A percentile compares a stretch with the other conserved stretches of the same genome.
phyloP scores from a whole-genome alignment of 495 filamentous ascomycete species.

The Wilcoxina mikolae region DNA sequence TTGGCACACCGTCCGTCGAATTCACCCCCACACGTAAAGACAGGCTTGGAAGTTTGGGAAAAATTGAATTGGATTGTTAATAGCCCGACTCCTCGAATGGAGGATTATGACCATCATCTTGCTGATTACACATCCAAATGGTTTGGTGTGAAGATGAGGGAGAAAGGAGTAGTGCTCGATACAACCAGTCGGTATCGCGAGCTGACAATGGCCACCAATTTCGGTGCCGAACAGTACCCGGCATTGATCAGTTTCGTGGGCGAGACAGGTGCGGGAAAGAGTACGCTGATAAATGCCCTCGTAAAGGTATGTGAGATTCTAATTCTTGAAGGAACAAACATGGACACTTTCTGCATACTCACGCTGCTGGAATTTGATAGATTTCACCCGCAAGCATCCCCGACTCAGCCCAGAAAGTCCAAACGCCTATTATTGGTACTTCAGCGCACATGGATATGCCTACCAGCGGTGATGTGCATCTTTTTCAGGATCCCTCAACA shows the following conservation, averaged over 20 bases:
- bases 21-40: not conserved
- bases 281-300: conserved; percentile 22
- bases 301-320: conserved; percentile 23
- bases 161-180: not conserved
- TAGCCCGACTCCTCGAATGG: not conserved
- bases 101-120: not conserved
- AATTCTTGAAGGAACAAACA: no score
- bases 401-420: no score
- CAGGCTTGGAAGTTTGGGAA: not conserved
- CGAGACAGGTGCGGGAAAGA: conserved; percentile 23
- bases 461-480: conserved; percentile 30
- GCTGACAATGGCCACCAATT: not conserved
- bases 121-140: not conserved
- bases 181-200: not conserved
- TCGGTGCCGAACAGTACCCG: conserved; percentile 10
- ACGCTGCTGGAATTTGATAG: not conserved
- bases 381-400: not conserved
- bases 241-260: conserved; percentile 24
- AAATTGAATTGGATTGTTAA: not conserved
- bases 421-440: conserved; percentile 11
- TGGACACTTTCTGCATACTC: not conserved
- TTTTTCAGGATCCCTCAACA: conserved; percentile 27
- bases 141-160: not conserved
- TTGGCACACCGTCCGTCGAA: no score
- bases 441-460: conserved; percentile 12